These are phyloP conservation scores for Saccharomyces pastorianus DNA, from an alignment of 1,139 yeast species.

Conservation along the genomic window DNA sequence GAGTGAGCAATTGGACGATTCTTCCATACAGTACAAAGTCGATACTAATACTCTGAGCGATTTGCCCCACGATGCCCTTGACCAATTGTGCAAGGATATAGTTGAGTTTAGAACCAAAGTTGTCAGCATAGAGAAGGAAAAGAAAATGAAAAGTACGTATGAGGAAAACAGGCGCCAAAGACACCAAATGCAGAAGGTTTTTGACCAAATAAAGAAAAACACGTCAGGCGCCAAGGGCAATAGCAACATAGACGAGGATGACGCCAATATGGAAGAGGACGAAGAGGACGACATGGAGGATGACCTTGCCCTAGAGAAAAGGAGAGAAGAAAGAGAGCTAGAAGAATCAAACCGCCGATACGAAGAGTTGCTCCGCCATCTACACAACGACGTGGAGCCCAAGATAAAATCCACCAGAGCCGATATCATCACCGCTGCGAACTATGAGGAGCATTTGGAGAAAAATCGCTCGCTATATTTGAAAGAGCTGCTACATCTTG, in stretches of 20 bases:
- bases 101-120: constrained; percentile 57
- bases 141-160: constrained; percentile 44
- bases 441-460: constrained; percentile 16
- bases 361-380: constrained; percentile 18
- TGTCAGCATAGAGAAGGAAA: constrained; percentile 48
- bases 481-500: constrained; percentile 22
- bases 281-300: constrained; percentile 18
- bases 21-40: constrained; percentile 39
- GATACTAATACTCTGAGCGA: constrained; percentile 56
- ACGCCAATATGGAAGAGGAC: constrained; percentile 17
- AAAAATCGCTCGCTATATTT: constrained; percentile 15
- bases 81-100: constrained; percentile 51
- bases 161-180: constrained; percentile 48
- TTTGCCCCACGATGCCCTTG: constrained; percentile 51
- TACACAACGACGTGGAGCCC: constrained; percentile 17
- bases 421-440: constrained; percentile 16
- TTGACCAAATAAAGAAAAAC: constrained; percentile 39
- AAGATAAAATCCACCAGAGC: constrained; percentile 20
- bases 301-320: constrained; percentile 22
- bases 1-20: constrained; percentile 3
- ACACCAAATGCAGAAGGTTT: constrained; percentile 42
- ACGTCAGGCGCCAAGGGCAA: constrained; percentile 13
- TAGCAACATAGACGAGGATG: constrained; percentile 21
- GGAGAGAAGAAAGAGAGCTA: constrained; percentile 19
- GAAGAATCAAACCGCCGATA: constrained; percentile 22